Evolutionary conservation across 176 grass and related monocot genomes (phyloP), one percentile per base, ranked within the genome.

Genomic region (Lolium rigidum): DNA sequence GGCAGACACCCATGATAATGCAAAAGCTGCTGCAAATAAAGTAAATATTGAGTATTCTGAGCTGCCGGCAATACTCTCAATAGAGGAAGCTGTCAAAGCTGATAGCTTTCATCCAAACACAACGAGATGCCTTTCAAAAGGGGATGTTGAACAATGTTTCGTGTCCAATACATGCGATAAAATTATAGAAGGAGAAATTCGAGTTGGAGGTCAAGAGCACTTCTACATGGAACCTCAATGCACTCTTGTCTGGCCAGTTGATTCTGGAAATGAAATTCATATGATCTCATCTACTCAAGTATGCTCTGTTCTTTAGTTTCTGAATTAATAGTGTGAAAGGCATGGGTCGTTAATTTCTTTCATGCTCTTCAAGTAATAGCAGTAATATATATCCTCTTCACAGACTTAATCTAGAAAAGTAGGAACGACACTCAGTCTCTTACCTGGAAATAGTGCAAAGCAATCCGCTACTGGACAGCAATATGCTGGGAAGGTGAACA

Each of bases 1-100:
- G 70, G 96, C 96, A 76, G 96, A 98, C 90, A 95, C 96, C 18
- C 96, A 95, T 76, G 96, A 98, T 71, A 98, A 94, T 81, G 96
- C 96, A 70, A 95, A 92, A 92, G 68, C 61, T 81, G 96, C 96
- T 56, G 90, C 93, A 70, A 92, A 89, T 82, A 94, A 94, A 92
- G 85, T 98, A 47, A 74, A 82, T 18, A 84, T 98, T 13, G 90
- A 95, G 70, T 98, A 98, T 78, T 35, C 31, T 35, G 31, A 35
- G 2, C 31, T 35, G 31, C 31, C 31, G 2, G 31, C 2, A 35
- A 35, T 35, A 35, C 31, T 35, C 31, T 35, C 31, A 35, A 35
- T 35, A 35, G 31, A 35, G 31, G 31, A 35, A 35, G 31, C 31
- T 35, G 2, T 35, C 31, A 35, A 35, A 35, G 31, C 31, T 35